Percentiles rank a stretch among this genome's conserved stretches.
These are phyloP conservation scores for Hericium erinaceus DNA, from an alignment of 768 basidiomycete genomes.

Conservation along the genomic window DNA sequence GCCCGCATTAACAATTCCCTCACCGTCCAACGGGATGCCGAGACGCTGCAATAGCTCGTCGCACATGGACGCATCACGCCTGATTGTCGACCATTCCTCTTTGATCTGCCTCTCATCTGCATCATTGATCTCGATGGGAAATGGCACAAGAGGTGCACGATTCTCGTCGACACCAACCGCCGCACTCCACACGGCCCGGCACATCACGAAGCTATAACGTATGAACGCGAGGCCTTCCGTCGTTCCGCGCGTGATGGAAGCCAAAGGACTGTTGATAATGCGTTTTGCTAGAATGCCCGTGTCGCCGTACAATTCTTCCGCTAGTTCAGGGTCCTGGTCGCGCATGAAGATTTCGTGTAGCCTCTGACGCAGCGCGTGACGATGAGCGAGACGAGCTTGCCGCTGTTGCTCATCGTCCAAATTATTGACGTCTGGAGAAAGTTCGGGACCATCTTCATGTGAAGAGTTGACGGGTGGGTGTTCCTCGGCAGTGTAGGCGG, in stretches of 20 bases:
- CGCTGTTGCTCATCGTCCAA: neutral
- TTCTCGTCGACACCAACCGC: slow-evolving; percentile 1
- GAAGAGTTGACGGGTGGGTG: neutral
- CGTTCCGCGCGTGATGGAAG: no score
- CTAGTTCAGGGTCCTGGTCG: neutral
- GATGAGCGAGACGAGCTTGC: neutral
- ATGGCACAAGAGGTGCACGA: neutral
- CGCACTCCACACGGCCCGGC: slow-evolving; percentile 1
- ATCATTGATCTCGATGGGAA: neutral
- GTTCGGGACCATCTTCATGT: neutral
- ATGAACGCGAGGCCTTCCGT: neutral
- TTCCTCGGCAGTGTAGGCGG: neutral
- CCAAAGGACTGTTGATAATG: neutral
- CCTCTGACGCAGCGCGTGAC: slow-evolving; percentile 1
- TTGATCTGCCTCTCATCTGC: neutral
- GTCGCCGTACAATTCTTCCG: slow-evolving; percentile 1
- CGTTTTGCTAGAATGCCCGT: neutral
- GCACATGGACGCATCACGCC: neutral
- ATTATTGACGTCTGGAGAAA: neutral
- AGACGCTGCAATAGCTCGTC: neutral
- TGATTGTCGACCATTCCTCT: neutral
- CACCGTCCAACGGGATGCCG: no score
- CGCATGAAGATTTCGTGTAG: slow-evolving; percentile 2
- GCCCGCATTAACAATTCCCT: no score
- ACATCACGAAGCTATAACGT: neutral